Conservation (phyloP, 2,329 filamentous ascomycete species). For the Aschersonia sp. region DNA sequence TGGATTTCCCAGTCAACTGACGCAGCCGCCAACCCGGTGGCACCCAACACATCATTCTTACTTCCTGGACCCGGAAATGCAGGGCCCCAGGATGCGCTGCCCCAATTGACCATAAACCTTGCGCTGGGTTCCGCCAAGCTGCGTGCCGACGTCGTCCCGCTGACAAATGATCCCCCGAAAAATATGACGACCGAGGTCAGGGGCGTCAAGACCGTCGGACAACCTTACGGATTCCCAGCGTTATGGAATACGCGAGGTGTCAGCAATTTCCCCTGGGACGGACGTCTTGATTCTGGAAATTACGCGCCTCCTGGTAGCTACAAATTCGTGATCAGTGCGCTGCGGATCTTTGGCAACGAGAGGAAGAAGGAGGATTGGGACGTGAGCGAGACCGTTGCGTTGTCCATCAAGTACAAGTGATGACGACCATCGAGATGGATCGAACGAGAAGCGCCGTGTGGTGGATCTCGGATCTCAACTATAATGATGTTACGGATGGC, state of each 20-base stretch:
- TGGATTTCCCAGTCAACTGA: conserved; percentile 21
- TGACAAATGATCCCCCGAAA: conserved; percentile 14
- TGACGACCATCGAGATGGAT: too few relatives aligned
- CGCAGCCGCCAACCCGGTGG: conserved; percentile 9
- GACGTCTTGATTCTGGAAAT: conserved; percentile 28
- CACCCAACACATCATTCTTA: conserved; percentile 22
- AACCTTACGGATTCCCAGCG: conserved; percentile 26
- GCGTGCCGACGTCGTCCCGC: conserved; percentile 28
- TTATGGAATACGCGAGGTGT: conserved; percentile 14
- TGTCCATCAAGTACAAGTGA: conserved; percentile 28
- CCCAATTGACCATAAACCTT: conserved; percentile 24
- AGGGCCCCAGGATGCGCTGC: conserved; percentile 17
- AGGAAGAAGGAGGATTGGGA: conserved; percentile 32
- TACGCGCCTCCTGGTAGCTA: conserved; percentile 35
- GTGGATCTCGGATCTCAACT: too few relatives aligned
- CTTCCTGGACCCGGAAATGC: conserved; percentile 25
- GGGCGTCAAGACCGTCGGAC: conserved; percentile 26
- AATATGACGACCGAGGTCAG: conserved; percentile 15
- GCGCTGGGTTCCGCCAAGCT: conserved; percentile 30
- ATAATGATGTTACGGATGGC: too few relatives aligned
- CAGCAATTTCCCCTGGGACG: conserved; percentile 24
- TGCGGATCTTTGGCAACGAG: conserved; percentile 36
- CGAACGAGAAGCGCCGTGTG: too few relatives aligned
- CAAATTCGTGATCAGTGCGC: conserved; percentile 30
- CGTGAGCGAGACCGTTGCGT: conserved; percentile 21